These are phyloP conservation scores for Caryopteris hybrid DNA, from an alignment of 305 asterid species.

Conservation along the genomic window DNA sequence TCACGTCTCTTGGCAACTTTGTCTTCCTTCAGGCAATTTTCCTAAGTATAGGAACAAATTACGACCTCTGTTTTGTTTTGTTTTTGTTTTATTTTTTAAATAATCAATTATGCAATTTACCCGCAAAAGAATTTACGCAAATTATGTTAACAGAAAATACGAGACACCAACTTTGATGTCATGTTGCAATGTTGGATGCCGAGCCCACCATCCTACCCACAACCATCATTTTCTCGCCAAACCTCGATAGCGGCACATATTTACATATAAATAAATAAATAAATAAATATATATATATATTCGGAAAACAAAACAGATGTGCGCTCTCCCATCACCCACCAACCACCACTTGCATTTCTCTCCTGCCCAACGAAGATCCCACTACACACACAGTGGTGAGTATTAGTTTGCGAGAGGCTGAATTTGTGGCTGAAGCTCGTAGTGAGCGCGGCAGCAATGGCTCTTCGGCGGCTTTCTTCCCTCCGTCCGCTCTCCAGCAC, in stretches of 20 bases:
- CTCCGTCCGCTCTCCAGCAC: neutral
- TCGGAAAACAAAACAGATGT: neutral
- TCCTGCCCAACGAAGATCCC: constrained; percentile 11
- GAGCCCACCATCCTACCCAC: constrained; percentile 8
- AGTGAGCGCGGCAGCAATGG: constrained; percentile 1
- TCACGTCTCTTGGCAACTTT: too few species aligned
- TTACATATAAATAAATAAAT: too few species aligned
- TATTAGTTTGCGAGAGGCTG: neutral
- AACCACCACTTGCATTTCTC: constrained; percentile 14
- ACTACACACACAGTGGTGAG: neutral
- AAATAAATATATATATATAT: neutral
- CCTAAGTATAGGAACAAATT: too few species aligned
- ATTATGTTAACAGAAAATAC: too few species aligned
- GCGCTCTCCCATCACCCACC: constrained; percentile 23
- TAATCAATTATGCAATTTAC: too few species aligned
- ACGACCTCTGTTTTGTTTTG: too few species aligned
- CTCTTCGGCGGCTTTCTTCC: constrained; percentile 17
- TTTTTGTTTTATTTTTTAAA: too few species aligned
- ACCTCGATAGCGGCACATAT: neutral
- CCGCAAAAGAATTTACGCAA: too few species aligned
- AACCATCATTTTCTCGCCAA: constrained; percentile 12
- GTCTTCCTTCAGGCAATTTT: too few species aligned
- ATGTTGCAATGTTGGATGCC: neutral
- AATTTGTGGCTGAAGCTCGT: neutral
- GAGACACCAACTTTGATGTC: constrained; percentile 10